phyloP scores from a whole-genome alignment of 2,329 filamentous ascomycete genomes.

The Aspergillus sp. region DNA sequence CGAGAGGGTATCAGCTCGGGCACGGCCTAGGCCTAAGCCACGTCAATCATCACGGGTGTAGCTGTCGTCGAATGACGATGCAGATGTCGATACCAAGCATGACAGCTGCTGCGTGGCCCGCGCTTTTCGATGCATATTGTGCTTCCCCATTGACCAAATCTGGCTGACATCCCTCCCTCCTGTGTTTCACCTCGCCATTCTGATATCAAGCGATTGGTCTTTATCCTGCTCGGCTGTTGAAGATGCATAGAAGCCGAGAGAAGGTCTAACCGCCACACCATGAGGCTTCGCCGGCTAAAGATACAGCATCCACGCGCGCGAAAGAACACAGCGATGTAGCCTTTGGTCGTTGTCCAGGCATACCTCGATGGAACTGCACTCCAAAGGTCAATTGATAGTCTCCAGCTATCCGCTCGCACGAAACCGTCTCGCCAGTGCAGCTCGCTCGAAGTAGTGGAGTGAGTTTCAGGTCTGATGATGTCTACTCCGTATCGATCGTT shows the following conservation, averaged over 20 bases:
- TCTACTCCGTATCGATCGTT: not conserved
- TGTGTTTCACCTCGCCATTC: conserved; percentile 12
- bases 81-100: conserved; percentile 16
- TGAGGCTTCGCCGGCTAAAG: not conserved
- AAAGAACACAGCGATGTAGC: not conserved
- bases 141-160: conserved; percentile 3
- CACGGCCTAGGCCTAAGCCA: conserved; percentile 16
- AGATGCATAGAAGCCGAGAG: not conserved
- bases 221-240: not conserved
- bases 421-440: not conserved
- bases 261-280: not conserved
- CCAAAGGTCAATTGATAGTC: not conserved
- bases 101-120: conserved; percentile 18
- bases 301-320: not conserved
- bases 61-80: conserved; percentile 13
- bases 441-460: no score
- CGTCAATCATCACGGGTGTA: conserved; percentile 17
- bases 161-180: not conserved
- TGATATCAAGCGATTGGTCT: conserved; percentile 12
- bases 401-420: not conserved
- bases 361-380: not conserved
- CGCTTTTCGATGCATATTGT: conserved; percentile 18
- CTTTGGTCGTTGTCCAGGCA: not conserved
- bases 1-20: not conserved
- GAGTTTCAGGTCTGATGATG: no score